phyloP scores from a whole-genome alignment of 371 early-diverging fungal genomes.

The Synchytrium microbalum region DNA sequence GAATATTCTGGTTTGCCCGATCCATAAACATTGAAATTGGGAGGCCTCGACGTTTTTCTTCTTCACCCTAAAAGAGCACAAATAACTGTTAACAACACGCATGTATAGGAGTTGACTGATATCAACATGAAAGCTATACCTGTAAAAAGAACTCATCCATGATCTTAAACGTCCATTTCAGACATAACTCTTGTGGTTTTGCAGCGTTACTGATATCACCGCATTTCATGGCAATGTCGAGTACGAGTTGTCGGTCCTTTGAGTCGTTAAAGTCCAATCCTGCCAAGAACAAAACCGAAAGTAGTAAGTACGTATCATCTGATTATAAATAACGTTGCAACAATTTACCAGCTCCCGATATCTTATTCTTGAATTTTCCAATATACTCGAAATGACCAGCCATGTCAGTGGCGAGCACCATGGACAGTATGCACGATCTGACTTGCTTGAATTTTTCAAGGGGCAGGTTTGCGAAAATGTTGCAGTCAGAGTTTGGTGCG shows the following conservation, averaged over 20 bases:
- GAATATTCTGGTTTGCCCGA: constrained; percentile 20
- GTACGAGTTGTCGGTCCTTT: constrained; percentile 19
- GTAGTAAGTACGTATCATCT: constrained; percentile 5
- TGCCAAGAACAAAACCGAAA: background rate
- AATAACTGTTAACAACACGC: constrained; percentile 5
- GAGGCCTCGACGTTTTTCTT: constrained; percentile 21
- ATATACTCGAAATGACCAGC: constrained; percentile 31
- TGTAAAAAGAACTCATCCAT: constrained; percentile 33
- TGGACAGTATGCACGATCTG: constrained; percentile 9
- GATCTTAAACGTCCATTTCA: constrained; percentile 20
- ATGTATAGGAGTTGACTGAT: background rate
- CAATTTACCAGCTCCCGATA: constrained; percentile 11
- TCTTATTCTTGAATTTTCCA: constrained; percentile 29
- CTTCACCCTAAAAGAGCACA: constrained; percentile 20
- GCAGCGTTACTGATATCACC: constrained; percentile 29
- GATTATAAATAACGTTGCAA: background rate
- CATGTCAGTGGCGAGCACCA: constrained; percentile 34
- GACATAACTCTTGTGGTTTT: constrained; percentile 25
- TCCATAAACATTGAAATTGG: constrained; percentile 31
- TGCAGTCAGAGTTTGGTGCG: constrained; percentile 16
- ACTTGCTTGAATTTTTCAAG: constrained; percentile 10
- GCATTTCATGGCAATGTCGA: constrained; percentile 32
- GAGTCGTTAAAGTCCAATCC: constrained; percentile 7
- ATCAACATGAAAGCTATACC: constrained; percentile 4
- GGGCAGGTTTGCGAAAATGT: constrained; percentile 17